A percentile compares a stretch with the other conserved stretches of the same genome.
Conservation (phyloP, 495 filamentous ascomycete genomes). For the Penicillium flavigenum region DNA sequence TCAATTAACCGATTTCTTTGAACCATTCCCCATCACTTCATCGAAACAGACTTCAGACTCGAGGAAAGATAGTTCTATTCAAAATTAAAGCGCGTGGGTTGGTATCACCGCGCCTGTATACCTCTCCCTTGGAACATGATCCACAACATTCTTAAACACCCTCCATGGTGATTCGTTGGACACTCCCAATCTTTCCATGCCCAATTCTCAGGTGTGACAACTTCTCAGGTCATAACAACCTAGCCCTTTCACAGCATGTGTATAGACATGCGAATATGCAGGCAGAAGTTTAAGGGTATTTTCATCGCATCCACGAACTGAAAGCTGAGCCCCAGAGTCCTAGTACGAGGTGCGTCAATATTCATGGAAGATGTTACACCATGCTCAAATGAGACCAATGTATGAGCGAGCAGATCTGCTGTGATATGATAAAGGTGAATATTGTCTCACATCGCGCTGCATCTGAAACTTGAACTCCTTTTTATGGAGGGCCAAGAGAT, state of each 20-base stretch:
- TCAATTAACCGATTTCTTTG: neutral
- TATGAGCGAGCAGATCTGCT: neutral
- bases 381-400: neutral
- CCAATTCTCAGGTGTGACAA: neutral
- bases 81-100: conserved; percentile 9
- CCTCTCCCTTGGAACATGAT: neutral
- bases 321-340: conserved; percentile 8
- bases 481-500: neutral
- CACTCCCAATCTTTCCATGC: neutral
- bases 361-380: conserved; percentile 9
- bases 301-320: neutral
- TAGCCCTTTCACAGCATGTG: conserved; percentile 2
- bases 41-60: conserved; percentile 5
- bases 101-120: conserved; percentile 4
- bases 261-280: conserved; percentile 8
- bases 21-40: neutral
- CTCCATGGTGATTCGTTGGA: neutral
- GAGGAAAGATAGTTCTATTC: conserved; percentile 3
- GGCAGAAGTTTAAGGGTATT: conserved; percentile 1
- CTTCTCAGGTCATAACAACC: neutral
- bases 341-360: conserved; percentile 4
- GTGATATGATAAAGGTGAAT: neutral
- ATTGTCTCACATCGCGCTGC: conserved; percentile 8
- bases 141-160: neutral
- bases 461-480: neutral